A percentile compares a stretch with the other conserved stretches of the same genome.
These are phyloP conservation scores for Basipetospora chlamydospora DNA, from an alignment of 2,329 filamentous ascomycete species.

Conservation along the genomic window DNA sequence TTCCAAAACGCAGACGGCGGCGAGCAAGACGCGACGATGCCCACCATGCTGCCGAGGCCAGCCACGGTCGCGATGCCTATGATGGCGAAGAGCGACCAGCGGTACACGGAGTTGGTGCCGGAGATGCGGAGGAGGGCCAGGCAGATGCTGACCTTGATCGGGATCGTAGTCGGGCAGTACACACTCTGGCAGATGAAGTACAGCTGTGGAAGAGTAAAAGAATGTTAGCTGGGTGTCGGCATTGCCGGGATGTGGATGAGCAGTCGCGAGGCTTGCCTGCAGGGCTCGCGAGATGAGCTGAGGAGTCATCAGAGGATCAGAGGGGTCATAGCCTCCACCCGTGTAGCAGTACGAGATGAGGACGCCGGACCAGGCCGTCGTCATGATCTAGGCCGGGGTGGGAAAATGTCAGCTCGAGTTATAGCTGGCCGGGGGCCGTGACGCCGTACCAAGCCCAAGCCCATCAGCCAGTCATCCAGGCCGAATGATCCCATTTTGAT, in stretches of 20 bases:
- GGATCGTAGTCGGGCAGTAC: constrained; percentile 6
- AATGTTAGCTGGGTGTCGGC: too few species aligned
- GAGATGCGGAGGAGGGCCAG: constrained; percentile 6
- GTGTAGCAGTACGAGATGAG: background rate
- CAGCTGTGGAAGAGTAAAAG: too few species aligned
- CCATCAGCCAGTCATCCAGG: background rate
- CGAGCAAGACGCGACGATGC: constrained; percentile 6
- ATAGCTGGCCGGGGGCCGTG: too few species aligned
- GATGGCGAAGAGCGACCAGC: constrained; percentile 4
- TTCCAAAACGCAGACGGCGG: constrained; percentile 6
- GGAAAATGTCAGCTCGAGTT: too few species aligned
- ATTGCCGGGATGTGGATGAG: too few species aligned
- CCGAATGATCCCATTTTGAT: background rate
- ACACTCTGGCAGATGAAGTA: constrained; percentile 7
- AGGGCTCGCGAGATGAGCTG: background rate
- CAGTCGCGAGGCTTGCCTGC: background rate
- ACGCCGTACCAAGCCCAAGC: background rate
- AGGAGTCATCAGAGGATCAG: background rate
- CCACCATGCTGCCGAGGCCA: constrained; percentile 5
- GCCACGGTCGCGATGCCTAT: constrained; percentile 2
- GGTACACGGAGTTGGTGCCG: constrained; percentile 1
- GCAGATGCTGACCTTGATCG: constrained; percentile 11
- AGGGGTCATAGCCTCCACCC: background rate
- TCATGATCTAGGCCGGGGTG: background rate
- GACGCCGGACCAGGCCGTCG: background rate